These are phyloP conservation scores for Pseudovirgaria hyperparasitica DNA, from an alignment of 2,329 filamentous ascomycete genomes.

Conservation along the genomic window DNA sequence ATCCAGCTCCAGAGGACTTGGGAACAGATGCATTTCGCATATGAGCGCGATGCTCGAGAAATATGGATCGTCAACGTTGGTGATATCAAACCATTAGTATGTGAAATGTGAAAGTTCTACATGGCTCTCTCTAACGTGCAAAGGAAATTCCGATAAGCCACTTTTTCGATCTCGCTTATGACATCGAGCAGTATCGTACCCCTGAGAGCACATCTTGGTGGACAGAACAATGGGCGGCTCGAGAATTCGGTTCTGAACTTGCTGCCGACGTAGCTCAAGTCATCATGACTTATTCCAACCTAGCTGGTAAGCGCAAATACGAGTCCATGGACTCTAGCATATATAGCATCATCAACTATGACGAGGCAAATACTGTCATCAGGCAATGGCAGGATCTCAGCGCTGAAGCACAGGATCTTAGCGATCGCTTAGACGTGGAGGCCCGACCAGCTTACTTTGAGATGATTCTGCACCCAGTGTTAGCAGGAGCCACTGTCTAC, in stretches of 20 bases:
- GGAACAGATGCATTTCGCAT: conserved; percentile 52
- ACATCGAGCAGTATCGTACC: conserved; percentile 44
- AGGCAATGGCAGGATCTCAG: conserved; percentile 42
- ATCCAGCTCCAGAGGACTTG: conserved; percentile 52
- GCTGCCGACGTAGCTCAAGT: conserved; percentile 38
- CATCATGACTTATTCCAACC: conserved; percentile 43
- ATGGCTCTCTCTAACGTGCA: conserved; percentile 1
- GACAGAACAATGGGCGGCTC: conserved; percentile 42
- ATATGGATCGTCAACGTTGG: conserved; percentile 59
- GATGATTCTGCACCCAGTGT: conserved; percentile 46
- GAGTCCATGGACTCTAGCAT: conserved; percentile 47
- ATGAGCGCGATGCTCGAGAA: conserved; percentile 43
- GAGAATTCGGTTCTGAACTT: conserved; percentile 42
- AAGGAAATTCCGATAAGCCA: conserved; percentile 54
- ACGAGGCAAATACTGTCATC: conserved; percentile 47
- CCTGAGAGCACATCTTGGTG: conserved; percentile 43
- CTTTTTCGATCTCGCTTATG: conserved; percentile 56
- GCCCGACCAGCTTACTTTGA: conserved; percentile 49
- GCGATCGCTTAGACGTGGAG: conserved; percentile 38
- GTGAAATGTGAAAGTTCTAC: conserved; percentile 1
- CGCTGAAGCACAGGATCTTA: conserved; percentile 41
- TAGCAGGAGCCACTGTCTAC: conserved; percentile 44
- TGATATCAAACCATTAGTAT: conserved; percentile 47
- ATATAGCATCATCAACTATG: conserved; percentile 51
- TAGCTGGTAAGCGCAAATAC: conserved; percentile 47